These are phyloP conservation scores for Aspergillus avenaceus DNA, from an alignment of 495 filamentous ascomycete genomes.

Conservation along the genomic window DNA sequence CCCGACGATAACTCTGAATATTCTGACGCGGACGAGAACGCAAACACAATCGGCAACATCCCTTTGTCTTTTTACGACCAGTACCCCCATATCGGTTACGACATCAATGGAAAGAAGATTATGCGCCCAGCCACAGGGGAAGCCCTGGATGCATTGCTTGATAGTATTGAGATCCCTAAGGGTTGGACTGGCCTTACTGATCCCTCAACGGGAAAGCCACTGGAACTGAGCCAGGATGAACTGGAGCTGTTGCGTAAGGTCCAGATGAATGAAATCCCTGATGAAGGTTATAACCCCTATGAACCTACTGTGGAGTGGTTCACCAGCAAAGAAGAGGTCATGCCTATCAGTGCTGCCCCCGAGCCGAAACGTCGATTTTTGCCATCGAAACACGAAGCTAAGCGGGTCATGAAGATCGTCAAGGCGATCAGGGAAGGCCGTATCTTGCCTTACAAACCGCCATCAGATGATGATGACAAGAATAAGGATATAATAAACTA, in stretches of 20 bases:
- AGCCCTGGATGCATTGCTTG: slow-evolving; percentile 87
- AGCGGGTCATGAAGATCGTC: slow-evolving; percentile 96
- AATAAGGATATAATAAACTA: slow-evolving; percentile 70
- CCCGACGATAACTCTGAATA: slow-evolving; percentile 96
- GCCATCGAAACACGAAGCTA: slow-evolving; percentile 96
- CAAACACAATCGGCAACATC: slow-evolving; percentile 94
- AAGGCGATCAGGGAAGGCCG: slow-evolving; percentile 91
- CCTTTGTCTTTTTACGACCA: slow-evolving; percentile 92
- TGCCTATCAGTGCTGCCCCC: slow-evolving; percentile 91
- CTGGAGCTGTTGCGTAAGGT: slow-evolving; percentile 83
- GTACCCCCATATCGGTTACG: slow-evolving; percentile 97
- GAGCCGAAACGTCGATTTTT: slow-evolving; percentile 95
- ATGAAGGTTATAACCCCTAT: slow-evolving; percentile 88
- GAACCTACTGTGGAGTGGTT: slow-evolving; percentile 92
- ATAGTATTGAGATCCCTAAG: slow-evolving; percentile 96
- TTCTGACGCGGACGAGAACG: slow-evolving; percentile 70
- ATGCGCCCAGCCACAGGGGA: slow-evolving; percentile 92
- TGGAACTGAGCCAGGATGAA: slow-evolving; percentile 84
- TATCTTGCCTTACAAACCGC: slow-evolving; percentile 86
- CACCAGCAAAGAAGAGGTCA: slow-evolving; percentile 80
- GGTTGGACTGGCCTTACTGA: slow-evolving; percentile 97
- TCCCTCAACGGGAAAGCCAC: slow-evolving; percentile 83
- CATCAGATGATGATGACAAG: slow-evolving; percentile 67
- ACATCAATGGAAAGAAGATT: slow-evolving; percentile 97
- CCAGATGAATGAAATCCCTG: slow-evolving; percentile 83